Evolutionary conservation across 1,139 yeast genomes (phyloP), one percentile per base, ranked within the genome.

Genomic region (Yamadazyma friedrichii): DNA sequence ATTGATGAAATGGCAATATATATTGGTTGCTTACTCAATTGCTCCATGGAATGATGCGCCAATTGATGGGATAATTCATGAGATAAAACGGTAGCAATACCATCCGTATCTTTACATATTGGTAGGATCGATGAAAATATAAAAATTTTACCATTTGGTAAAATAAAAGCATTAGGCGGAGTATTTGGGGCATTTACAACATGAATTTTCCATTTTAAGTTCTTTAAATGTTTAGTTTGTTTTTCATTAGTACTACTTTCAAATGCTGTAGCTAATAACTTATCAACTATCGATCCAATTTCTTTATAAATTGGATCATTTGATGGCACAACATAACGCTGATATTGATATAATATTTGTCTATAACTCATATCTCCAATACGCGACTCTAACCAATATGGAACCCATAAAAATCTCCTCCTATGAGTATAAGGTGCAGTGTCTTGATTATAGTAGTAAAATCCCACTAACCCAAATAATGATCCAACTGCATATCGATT

Each of bases 101-200:
- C 98, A 56, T 88, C 94, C 41, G 88, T 94, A 56, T 88, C 82
- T 31, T 69, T 65, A 58, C 96, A 85, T 28, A 93, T 79, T 1
- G 88, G 86, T 40, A 93, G 61, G 39, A 94, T 88, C 15, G 88
- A 80, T 38, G 84, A 74, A 55, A 88, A 88, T 15, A 93, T 88
- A 63, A 93, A 93, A 34, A 94, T 95, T 62, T 91, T 91, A 10
- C 98, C 98, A 45, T 94, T 93, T 16, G 98, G 98, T 39, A 93
- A 70, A 22, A 93, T 96, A 63, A 94, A 93, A 2, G 98, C 98
- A 63, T 93, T 93, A 2, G 98, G 98, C 3, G 96, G 87, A 26
- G 56, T 58, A 13, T 71, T 66, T 9, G 59, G 64, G 6, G 84
- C 82, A 52, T 84, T 87, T 35, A 93, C 80, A 22, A 94, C 87